Percentiles rank a stretch among this genome's conserved stretches.
Conservation (phyloP, 2,329 filamentous ascomycete genomes). For the Fusarium sp. region DNA sequence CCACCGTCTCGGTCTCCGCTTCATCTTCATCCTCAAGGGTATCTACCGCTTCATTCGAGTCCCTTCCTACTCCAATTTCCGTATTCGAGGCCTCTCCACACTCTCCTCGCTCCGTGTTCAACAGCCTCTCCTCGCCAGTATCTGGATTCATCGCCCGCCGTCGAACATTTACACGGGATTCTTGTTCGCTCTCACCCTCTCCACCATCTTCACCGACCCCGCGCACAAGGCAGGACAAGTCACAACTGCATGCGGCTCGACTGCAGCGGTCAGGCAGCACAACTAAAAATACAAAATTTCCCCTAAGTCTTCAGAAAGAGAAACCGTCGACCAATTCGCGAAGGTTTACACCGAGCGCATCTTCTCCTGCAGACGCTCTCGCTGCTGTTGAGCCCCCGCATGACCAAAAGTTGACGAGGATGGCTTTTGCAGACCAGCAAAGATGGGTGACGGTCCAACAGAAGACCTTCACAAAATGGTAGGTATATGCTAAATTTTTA, state of each 20-base stretch:
- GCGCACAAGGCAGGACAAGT: constrained; percentile 60
- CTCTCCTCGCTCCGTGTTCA: constrained; percentile 22
- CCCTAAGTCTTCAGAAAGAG: constrained; percentile 38
- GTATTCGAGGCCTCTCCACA: constrained; percentile 28
- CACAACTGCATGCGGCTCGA: constrained; percentile 64
- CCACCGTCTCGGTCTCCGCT: constrained; percentile 37
- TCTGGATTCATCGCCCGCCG: constrained; percentile 30
- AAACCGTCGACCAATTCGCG: constrained; percentile 40
- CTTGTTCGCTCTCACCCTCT: constrained; percentile 38
- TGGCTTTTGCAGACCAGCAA: constrained; percentile 74
- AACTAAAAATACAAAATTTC: constrained; percentile 43
- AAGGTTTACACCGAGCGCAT: constrained; percentile 52
- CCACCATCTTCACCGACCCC: constrained; percentile 48
- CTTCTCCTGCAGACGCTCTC: constrained; percentile 57
- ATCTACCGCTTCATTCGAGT: constrained; percentile 41
- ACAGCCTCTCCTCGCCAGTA: constrained; percentile 34
- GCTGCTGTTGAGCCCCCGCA: constrained; percentile 61
- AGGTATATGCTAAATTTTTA: constrained; percentile 7
- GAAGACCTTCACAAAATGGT: constrained; percentile 99
- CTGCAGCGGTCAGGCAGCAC: constrained; percentile 59
- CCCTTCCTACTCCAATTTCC: constrained; percentile 40
- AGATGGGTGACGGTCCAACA: constrained; percentile 87
- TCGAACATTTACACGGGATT: constrained; percentile 41
- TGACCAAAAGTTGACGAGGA: constrained; percentile 66
- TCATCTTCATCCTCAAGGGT: constrained; percentile 39